A percentile compares a stretch with the other conserved stretches of the same genome.
These are phyloP conservation scores for Phymatotrichopsis omnivora DNA, from an alignment of 2,329 filamentous ascomycete genomes.

Conservation along the genomic window DNA sequence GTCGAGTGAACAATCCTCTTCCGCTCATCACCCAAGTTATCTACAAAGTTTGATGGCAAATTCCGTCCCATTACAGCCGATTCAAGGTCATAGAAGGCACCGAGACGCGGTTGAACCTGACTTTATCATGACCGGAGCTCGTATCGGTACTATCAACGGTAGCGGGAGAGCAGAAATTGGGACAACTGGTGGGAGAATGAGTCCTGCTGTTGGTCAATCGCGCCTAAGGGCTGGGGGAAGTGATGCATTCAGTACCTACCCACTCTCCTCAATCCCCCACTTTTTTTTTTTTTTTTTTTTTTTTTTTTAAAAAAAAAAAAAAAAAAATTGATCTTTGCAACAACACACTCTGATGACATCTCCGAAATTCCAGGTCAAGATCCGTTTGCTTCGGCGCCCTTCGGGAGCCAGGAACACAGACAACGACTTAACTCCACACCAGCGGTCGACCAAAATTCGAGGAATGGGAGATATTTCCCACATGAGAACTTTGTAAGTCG, in stretches of 20 bases:
- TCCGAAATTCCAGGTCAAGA: conserved; percentile 5
- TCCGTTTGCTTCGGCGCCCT: conserved; percentile 5
- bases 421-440: conserved; percentile 12
- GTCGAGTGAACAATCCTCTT: conserved; percentile 5
- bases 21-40: conserved; percentile 1
- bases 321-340: too few species aligned
- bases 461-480: background rate
- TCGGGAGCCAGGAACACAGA: conserved; percentile 16
- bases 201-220: background rate
- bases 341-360: background rate
- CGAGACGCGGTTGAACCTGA: conserved; percentile 13
- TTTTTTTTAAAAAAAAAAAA: too few species aligned
- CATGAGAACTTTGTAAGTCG: conserved; percentile 2
- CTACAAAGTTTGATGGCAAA: conserved; percentile 1
- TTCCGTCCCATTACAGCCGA: background rate
- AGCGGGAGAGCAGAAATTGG: background rate
- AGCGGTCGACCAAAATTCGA: background rate
- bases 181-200: conserved; percentile 10
- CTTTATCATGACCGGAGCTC: conserved; percentile 17
- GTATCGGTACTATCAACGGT: conserved; percentile 18
- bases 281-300: too few species aligned
- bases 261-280: background rate
- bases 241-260: background rate
- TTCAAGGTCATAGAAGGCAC: background rate
- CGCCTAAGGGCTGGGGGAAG: background rate